phyloP scores from a whole-genome alignment of 345 rosid genomes.

The rapeseed (Brassica napus) region Da-Ae NC_063435.1:5852501-5853000 shows the following conservation, averaged over 20 bases:
- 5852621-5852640: slow-evolving; percentile 81
- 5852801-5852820: slow-evolving; percentile 47
- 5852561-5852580: slow-evolving; percentile 87
- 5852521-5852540: slow-evolving; percentile 87
- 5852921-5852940: slow-evolving; percentile 95
- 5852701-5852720: slow-evolving; percentile 79
- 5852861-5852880: slow-evolving; percentile 91
- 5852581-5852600: slow-evolving; percentile 96
- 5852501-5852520: slow-evolving; percentile 83
- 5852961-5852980: slow-evolving; percentile 97
- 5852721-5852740: slow-evolving; percentile 75
- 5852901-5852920: slow-evolving; percentile 75
- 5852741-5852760: slow-evolving; percentile 92
- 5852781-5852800: slow-evolving; percentile 39
- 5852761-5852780: slow-evolving; percentile 91
- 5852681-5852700: slow-evolving; percentile 72
- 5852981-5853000: slow-evolving; percentile 91
- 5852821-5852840: slow-evolving; percentile 74
- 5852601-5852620: slow-evolving; percentile 89
- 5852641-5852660: slow-evolving; percentile 79
- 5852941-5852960: slow-evolving; percentile 86
- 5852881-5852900: slow-evolving; percentile 77
- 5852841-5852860: slow-evolving; percentile 98
- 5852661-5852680: slow-evolving; percentile 77
- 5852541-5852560: slow-evolving; percentile 83